Percentiles rank a stretch among this genome's conserved stretches.
Evolutionary conservation across 441 rosid species (phyloP).

Genomic region (Pelargonium citronellum): DNA sequence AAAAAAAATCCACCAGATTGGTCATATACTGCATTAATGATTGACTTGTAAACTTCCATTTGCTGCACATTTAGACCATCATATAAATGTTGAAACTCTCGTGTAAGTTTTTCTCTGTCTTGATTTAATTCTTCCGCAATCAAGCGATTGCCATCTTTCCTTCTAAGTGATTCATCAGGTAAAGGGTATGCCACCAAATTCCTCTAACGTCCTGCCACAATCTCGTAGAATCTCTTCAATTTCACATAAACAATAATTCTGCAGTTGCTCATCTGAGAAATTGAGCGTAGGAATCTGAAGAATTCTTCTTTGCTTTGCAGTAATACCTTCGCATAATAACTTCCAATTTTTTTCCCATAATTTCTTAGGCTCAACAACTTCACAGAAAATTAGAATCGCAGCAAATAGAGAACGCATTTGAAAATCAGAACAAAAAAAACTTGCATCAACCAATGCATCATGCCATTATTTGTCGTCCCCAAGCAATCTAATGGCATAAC

Average conservation of each 20-base stretch:
- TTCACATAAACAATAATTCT: not conserved
- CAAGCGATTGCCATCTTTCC: not conserved
- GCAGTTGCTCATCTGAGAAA: not conserved
- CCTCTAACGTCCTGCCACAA: not conserved
- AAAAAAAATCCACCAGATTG: not conserved
- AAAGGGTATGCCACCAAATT: not conserved
- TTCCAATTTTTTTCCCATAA: slow-evolving; percentile 3
- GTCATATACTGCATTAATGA: not conserved
- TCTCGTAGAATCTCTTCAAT: not conserved
- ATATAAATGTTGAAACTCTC: not conserved
- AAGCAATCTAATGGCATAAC: slow-evolving; percentile 13
- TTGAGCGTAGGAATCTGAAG: not conserved
- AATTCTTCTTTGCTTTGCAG: not conserved
- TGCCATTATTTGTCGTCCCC: slow-evolving; percentile 17
- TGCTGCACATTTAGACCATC: not conserved
- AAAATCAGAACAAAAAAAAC: not conserved
- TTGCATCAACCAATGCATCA: not conserved
- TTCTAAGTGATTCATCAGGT: not conserved
- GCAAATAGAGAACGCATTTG: not conserved
- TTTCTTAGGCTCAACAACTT: not conserved
- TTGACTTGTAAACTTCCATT: not conserved
- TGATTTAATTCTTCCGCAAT: not conserved
- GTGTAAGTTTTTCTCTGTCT: not conserved
- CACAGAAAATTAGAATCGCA: not conserved
- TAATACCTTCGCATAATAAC: not conserved